Percentiles rank a stretch among this genome's conserved stretches.
Evolutionary conservation across 2,329 filamentous ascomycete genomes (phyloP).

Genomic region (Pseudogymnoascus sp.): DNA sequence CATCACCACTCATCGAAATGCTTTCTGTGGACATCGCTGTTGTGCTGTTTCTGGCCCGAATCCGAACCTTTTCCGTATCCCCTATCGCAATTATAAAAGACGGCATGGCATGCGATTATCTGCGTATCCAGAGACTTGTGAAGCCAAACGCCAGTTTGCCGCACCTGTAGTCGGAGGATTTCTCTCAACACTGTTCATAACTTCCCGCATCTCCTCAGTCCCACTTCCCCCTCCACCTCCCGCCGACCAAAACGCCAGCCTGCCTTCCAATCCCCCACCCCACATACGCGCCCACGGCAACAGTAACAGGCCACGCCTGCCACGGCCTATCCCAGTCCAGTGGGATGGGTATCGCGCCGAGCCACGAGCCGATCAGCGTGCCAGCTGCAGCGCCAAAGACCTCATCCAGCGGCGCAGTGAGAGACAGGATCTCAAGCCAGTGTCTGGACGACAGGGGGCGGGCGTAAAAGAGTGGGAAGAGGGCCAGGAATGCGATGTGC

Average conservation of each 20-base stretch:
- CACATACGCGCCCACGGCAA: conserved; percentile 72
- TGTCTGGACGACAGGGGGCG: conserved; percentile 66
- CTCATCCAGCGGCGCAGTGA: conserved; percentile 68
- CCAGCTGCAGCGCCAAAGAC: conserved; percentile 78
- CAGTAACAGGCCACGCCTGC: conserved; percentile 96
- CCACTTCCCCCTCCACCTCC: conserved; percentile 22
- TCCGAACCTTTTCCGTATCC: not conserved
- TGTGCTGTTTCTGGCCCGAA: not conserved
- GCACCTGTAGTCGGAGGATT: not conserved
- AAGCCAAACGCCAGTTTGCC: not conserved
- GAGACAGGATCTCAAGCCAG: conserved; percentile 63
- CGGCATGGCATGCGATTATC: not conserved
- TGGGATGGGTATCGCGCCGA: conserved; percentile 90
- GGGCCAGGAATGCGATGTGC: conserved; percentile 70
- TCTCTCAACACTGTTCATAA: not conserved
- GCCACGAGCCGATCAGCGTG: conserved; percentile 73
- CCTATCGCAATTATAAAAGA: not conserved
- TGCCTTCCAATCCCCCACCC: conserved; percentile 68
- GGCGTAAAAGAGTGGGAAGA: conserved; percentile 76
- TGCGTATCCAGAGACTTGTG: not conserved
- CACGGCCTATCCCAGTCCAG: conserved; percentile 98
- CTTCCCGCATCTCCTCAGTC: not conserved
- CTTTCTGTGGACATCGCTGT: not conserved
- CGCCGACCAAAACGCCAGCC: conserved; percentile 35
- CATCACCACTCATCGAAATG: not conserved